These are phyloP conservation scores for Ilex aquifolium DNA, from an alignment of 257 asterid species.

Conservation along the genomic window DNA sequence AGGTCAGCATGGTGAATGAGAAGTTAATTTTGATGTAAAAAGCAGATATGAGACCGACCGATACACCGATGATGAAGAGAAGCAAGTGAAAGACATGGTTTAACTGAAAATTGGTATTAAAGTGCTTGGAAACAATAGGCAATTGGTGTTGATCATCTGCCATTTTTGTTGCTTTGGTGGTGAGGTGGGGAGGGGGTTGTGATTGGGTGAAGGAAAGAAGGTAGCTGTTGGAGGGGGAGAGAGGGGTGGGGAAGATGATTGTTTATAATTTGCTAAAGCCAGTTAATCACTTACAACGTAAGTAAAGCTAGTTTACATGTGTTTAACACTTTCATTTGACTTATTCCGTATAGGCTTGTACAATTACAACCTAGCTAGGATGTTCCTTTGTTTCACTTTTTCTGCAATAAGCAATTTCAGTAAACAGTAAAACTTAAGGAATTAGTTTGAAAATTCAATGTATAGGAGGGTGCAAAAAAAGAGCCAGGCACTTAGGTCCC, in stretches of 20 bases:
- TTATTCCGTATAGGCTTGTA: too few species aligned
- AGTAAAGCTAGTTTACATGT: too few species aligned
- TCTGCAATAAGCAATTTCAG: too few species aligned
- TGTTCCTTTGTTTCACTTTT: too few species aligned
- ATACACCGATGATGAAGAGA: conserved; percentile 41
- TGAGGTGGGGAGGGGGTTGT: too few species aligned
- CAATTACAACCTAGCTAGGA: too few species aligned
- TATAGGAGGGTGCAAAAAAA: too few species aligned
- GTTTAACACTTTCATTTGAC: too few species aligned
- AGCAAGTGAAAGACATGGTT: conserved; percentile 23
- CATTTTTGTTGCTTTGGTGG: neutral
- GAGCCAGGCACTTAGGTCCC: too few species aligned
- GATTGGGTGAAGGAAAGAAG: neutral
- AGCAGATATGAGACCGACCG: conserved; percentile 33
- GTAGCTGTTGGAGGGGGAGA: too few species aligned
- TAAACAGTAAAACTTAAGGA: neutral
- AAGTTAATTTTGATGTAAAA: conserved; percentile 27
- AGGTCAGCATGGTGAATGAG: conserved; percentile 20
- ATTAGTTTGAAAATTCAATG: neutral
- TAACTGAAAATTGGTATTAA: conserved; percentile 12
- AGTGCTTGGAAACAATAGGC: conserved; percentile 20
- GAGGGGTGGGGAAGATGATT: neutral
- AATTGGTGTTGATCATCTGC: neutral
- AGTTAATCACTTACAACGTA: too few species aligned
- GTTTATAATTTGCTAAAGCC: too few species aligned